phyloP scores from a whole-genome alignment of 768 basidiomycete genomes.

The Suillus occidentalis region DNA sequence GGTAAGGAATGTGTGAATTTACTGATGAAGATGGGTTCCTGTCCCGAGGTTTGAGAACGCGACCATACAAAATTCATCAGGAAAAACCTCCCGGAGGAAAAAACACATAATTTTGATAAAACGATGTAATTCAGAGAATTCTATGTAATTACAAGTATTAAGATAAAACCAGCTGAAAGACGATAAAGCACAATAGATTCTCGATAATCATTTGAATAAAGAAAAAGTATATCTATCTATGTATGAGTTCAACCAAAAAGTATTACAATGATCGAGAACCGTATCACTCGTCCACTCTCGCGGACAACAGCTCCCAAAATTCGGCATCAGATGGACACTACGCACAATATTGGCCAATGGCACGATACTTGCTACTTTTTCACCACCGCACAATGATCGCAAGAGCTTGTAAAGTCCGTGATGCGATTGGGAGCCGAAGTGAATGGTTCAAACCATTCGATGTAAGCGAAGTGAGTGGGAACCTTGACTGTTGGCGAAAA shows the following conservation, averaged over 20 bases:
- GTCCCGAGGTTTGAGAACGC: too few species aligned
- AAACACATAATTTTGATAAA: too few species aligned
- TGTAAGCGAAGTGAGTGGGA: slow-evolving; percentile 17
- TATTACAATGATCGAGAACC: too few species aligned
- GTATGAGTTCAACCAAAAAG: slow-evolving; percentile 20
- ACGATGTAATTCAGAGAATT: neutral
- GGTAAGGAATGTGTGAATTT: too few species aligned
- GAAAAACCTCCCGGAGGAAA: too few species aligned
- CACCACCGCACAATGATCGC: neutral
- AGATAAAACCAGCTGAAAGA: too few species aligned
- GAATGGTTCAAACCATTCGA: slow-evolving; percentile 13
- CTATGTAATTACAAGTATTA: too few species aligned
- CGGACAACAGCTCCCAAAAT: slow-evolving; percentile 19
- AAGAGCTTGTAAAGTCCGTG: slow-evolving; percentile 29
- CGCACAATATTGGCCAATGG: slow-evolving; percentile 17
- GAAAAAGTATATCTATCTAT: slow-evolving; percentile 21
- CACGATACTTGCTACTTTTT: slow-evolving; percentile 26
- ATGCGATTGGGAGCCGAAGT: slow-evolving; percentile 12
- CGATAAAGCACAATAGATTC: too few species aligned
- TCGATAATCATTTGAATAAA: too few species aligned
- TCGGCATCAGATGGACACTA: slow-evolving; percentile 11
- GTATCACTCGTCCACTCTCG: slow-evolving; percentile 22
- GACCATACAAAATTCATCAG: too few species aligned
- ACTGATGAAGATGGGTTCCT: too few species aligned
- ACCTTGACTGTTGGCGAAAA: slow-evolving; percentile 14